phyloP scores from a whole-genome alignment of 169 alveolate genomes.

The Cryptosporidium canis region DNA sequence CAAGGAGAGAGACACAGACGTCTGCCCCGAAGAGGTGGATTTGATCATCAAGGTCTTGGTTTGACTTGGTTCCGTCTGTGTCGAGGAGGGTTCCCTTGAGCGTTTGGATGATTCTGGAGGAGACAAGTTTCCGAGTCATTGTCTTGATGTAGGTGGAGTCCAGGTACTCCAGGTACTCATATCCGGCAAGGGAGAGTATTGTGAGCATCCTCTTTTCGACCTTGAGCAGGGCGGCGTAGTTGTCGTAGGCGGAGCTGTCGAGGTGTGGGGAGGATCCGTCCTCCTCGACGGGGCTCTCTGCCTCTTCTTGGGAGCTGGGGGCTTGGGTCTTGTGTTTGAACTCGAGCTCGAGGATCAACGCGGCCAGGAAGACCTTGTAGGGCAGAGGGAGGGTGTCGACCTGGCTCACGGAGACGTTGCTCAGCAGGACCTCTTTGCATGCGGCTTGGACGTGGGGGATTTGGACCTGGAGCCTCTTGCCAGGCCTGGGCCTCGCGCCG shows the following conservation, averaged over 20 bases:
- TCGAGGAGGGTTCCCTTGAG: not conserved
- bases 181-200: constrained; percentile 32
- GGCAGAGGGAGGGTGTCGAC: constrained; percentile 29
- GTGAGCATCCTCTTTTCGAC: constrained; percentile 27
- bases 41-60: not conserved
- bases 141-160: not conserved
- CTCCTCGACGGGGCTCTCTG: not conserved
- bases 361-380: constrained; percentile 23
- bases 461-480: constrained; percentile 6
- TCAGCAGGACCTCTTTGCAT: constrained; percentile 37
- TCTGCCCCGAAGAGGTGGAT: constrained; percentile 15
- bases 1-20: constrained; percentile 4
- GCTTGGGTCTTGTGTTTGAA: not conserved
- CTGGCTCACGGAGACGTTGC: not conserved
- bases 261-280: not conserved
- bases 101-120: constrained; percentile 20
- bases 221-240: not conserved
- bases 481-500: not conserved
- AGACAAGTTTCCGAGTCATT: not conserved
- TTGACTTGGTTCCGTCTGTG: too few relatives aligned
- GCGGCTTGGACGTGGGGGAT: constrained; percentile 58
- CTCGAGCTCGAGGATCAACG: constrained; percentile 29
- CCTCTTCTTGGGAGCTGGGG: not conserved
- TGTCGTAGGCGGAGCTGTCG: not conserved
- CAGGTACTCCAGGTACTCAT: not conserved